Conservation (phyloP, 352 stramenopile genomes). For the Phytophthora tentaculata region DNA sequence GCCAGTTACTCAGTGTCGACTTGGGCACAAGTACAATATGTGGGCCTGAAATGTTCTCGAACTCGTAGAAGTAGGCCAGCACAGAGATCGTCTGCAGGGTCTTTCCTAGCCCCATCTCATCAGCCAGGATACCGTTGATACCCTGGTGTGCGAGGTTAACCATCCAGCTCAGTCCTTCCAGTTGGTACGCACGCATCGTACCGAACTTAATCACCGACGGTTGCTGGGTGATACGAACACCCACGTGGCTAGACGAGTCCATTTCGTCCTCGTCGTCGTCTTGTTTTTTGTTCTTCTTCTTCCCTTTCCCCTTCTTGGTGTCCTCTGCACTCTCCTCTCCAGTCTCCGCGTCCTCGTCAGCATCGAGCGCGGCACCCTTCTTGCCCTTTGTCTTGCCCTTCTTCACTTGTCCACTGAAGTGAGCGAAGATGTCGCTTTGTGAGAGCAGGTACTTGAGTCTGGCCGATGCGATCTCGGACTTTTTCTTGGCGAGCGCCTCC, state of each 20-base stretch:
- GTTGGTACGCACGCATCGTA: constrained; percentile 98
- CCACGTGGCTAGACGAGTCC: constrained; percentile 73
- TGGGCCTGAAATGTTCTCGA: constrained; percentile 86
- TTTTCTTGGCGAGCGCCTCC: constrained; percentile 77
- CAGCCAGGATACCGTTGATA: constrained; percentile 98
- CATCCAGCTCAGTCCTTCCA: constrained; percentile 99
- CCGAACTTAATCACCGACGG: constrained; percentile 93
- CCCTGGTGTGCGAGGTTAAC: constrained; percentile 98
- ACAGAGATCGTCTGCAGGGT: constrained; percentile 95
- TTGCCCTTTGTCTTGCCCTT: constrained; percentile 64
- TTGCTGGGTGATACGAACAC: constrained; percentile 92
- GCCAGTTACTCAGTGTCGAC: constrained; percentile 94
- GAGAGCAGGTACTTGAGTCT: constrained; percentile 95
- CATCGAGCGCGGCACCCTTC: constrained; percentile 32
- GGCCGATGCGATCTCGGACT: constrained; percentile 80
- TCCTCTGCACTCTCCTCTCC: constrained; percentile 59
- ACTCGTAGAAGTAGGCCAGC: constrained; percentile 85
- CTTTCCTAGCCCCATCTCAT: constrained; percentile 99
- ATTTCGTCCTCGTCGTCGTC: constrained; percentile 83
- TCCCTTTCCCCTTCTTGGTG: constrained; percentile 57
- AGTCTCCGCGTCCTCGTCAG: constrained; percentile 73
- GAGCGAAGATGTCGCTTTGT: constrained; percentile 98
- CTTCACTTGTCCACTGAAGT: constrained; percentile 93
- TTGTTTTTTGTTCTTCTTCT: constrained; percentile 82
- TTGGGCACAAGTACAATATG: constrained; percentile 96